Conservation (phyloP, 208 protist genomes). For the Novymonas esmeraldas region DNA sequence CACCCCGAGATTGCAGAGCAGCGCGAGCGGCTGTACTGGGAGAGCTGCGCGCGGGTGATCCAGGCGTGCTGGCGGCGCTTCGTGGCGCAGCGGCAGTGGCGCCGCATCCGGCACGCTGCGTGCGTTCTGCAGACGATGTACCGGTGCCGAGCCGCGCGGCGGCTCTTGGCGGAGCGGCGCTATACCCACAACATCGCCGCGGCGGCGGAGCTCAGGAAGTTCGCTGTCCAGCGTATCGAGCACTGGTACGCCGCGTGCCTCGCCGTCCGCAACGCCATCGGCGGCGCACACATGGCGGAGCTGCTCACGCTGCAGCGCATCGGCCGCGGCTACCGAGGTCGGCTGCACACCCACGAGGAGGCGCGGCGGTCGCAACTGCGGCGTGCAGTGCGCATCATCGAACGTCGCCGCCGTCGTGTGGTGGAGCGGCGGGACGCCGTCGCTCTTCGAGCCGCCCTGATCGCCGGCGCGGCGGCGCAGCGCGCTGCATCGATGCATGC, state of each 20-base stretch:
- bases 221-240: constrained; percentile 33
- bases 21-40: neutral
- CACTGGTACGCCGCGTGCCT: constrained; percentile 23
- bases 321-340: constrained; percentile 34
- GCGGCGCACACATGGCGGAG: constrained; percentile 7
- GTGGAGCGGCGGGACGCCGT: constrained; percentile 17
- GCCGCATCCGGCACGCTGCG: constrained; percentile 19
- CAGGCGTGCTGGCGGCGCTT: constrained; percentile 37
- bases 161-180: constrained; percentile 24
- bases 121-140: constrained; percentile 41
- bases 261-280: constrained; percentile 19
- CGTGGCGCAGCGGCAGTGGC: constrained; percentile 12
- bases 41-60: constrained; percentile 6
- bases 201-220: constrained; percentile 7
- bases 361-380: neutral
- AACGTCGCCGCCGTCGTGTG: constrained; percentile 4
- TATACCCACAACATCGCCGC: neutral
- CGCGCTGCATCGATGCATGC: constrained; percentile 7
- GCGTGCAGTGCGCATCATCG: constrained; percentile 9
- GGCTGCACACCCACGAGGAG: constrained; percentile 1
- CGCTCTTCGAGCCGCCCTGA: neutral
- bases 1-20: constrained; percentile 42
- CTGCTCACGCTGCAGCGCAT: constrained; percentile 47
- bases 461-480: neutral
- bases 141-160: constrained; percentile 32